Evolutionary conservation across 139 green algal genomes (phyloP).

Genomic region (Chlamydomonas sphaeroides): DNA sequence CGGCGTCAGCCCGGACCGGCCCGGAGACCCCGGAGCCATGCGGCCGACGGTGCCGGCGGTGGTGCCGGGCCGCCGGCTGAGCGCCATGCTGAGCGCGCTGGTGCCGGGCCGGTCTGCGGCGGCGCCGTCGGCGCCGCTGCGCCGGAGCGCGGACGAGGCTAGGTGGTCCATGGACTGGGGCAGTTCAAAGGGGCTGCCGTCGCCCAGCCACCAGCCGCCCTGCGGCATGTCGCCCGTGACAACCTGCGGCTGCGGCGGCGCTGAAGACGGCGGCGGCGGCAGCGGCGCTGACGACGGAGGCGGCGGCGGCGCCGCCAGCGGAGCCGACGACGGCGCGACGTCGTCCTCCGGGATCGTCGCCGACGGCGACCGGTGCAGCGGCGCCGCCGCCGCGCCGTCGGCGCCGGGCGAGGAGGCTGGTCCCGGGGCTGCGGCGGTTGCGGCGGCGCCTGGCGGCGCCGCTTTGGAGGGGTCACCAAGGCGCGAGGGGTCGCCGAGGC

Average conservation of each 20-base stretch:
- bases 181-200: conserved; percentile 48
- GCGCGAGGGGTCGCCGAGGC: neutral
- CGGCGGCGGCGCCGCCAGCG: too few species aligned
- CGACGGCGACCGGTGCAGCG: neutral
- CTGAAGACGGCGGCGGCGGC: neutral
- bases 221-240: conserved; percentile 56
- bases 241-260: neutral
- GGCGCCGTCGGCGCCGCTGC: neutral
- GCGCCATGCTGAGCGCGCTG: neutral
- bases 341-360: neutral
- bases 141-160: neutral
- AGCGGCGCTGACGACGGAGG: neutral
- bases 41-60: neutral
- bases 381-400: neutral
- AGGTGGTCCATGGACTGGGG: conserved; percentile 34
- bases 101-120: neutral
- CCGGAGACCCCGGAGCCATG: too few species aligned
- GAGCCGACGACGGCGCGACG: neutral
- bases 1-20: neutral
- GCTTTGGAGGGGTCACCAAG: too few species aligned
- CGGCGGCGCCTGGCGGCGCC: too few species aligned
- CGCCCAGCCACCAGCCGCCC: conserved; percentile 51
- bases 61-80: neutral
- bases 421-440: too few species aligned
- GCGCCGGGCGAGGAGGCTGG: too few species aligned